Evolutionary conservation across 192 early-diverging fungal genomes (phyloP).

Genomic region (Funneliformis geosporum): DNA sequence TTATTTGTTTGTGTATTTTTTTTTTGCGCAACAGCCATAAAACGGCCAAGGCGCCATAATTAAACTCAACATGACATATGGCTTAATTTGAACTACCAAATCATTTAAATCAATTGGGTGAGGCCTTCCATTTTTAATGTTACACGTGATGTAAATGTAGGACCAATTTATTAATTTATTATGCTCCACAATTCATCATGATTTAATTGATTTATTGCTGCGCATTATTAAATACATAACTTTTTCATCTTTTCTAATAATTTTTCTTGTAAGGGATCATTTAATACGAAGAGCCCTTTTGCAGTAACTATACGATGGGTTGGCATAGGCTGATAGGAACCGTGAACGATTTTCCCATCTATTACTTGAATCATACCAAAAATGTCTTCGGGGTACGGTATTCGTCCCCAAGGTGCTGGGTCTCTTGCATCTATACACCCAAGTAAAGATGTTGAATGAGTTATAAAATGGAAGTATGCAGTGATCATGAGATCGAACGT

Average conservation of each 20-base stretch:
- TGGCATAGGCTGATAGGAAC: slow-evolving; percentile 60
- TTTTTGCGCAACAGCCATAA: too few species aligned
- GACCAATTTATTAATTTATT: too few species aligned
- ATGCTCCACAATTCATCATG: too few species aligned
- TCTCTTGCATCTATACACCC: neutral
- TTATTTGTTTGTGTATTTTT: too few species aligned
- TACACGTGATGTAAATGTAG: too few species aligned
- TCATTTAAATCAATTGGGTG: too few species aligned
- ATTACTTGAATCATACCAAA: slow-evolving; percentile 59
- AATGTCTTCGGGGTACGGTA: slow-evolving; percentile 62
- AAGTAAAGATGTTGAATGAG: neutral
- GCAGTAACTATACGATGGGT: slow-evolving; percentile 55
- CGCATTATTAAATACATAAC: neutral
- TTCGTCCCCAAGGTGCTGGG: slow-evolving; percentile 35
- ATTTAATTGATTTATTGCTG: too few species aligned
- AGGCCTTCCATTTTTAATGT: too few species aligned
- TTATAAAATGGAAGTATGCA: neutral
- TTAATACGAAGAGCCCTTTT: slow-evolving; percentile 55
- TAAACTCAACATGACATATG: too few species aligned
- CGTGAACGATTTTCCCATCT: slow-evolving; percentile 48
- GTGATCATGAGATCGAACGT: neutral
- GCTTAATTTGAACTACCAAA: too few species aligned
- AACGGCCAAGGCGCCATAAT: too few species aligned
- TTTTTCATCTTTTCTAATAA: slow-evolving; percentile 21
- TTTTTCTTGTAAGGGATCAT: slow-evolving; percentile 46